A percentile compares a stretch with the other conserved stretches of the same genome.
phyloP scores from a whole-genome alignment of 2,329 filamentous ascomycete genomes.

The Aureobasidium lini region DNA sequence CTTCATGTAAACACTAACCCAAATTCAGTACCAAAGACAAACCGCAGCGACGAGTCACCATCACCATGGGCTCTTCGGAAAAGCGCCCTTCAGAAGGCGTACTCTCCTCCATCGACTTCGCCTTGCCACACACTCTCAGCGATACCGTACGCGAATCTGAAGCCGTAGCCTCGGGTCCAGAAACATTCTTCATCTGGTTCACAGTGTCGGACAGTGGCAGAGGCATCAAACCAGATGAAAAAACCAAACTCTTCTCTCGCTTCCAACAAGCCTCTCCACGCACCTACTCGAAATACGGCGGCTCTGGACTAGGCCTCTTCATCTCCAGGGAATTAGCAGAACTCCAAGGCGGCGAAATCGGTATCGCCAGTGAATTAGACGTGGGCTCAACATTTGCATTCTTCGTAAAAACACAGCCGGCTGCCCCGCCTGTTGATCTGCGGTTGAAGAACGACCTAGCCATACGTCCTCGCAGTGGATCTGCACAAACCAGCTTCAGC shows the following conservation, averaged over 20 bases:
- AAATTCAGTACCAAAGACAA: slow-evolving; percentile 16
- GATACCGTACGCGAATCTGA: slow-evolving; percentile 14
- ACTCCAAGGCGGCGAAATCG: slow-evolving; percentile 63
- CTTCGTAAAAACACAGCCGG: slow-evolving; percentile 50
- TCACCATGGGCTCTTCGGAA: slow-evolving; percentile 17
- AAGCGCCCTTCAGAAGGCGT: slow-evolving; percentile 17
- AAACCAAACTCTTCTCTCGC: slow-evolving; percentile 52
- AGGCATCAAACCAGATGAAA: slow-evolving; percentile 32
- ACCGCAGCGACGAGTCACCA: slow-evolving; percentile 15
- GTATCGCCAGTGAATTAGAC: slow-evolving; percentile 51
- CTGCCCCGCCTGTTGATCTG: not conserved
- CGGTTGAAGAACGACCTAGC: not conserved
- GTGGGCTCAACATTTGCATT: slow-evolving; percentile 60
- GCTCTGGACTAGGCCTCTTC: slow-evolving; percentile 62
- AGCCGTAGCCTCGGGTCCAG: not conserved
- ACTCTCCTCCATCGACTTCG: slow-evolving; percentile 18
- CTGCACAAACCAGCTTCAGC: not conserved
- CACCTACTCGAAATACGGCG: slow-evolving; percentile 63
- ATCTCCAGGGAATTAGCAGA: slow-evolving; percentile 61
- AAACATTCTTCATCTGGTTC: slow-evolving; percentile 18
- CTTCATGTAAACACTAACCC: not conserved
- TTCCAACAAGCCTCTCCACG: slow-evolving; percentile 62
- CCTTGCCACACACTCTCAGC: slow-evolving; percentile 15
- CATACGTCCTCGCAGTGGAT: not conserved
- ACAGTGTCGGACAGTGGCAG: slow-evolving; percentile 24